Evolutionary conservation across 805 yeast species (phyloP), one percentile per base, ranked within the genome.

Genomic region (Teunomyces kruisii): DNA sequence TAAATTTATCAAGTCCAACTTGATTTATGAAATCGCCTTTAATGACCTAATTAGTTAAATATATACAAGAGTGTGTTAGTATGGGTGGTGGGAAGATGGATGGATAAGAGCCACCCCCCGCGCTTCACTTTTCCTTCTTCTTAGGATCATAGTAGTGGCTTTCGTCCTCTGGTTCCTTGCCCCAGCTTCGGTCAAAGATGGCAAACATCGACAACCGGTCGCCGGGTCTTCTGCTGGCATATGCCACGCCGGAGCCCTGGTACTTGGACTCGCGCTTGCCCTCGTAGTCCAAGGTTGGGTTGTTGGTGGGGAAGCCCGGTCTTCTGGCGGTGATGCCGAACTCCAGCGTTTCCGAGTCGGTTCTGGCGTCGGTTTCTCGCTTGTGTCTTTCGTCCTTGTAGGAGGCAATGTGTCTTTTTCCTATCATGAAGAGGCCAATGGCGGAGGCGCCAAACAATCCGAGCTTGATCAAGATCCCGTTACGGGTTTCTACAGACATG

Each of bases 231-330:
- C 87, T 72, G n/a, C 81, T 68, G 31, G 67, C 61, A 45, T 82
- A 83, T 39, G 87, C 77, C 44, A 68, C 68, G 0, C 88, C 88
- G 0, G 84, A 73, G 4, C 90, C 92, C 53, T 83, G 87, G 56
- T 75, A 86, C 54, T 77, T 81, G 43, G 84, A 79, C 50, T 81
- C 80, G 49, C 90, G 67, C 36, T 64, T 55, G 16, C 64, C 67
- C 1, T 66, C 68, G 12, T 65, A 59, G 37, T 61, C 65, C 9
- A 64, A 58, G 9, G 55, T 54, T 6, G 70, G 68, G 42, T 64
- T 59, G 44, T 60, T 54, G 13, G 47, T 43, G 3, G 84, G 84
- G 43, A 80, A 74, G 1, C 87, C 87, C 1, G 86, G 86, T 50
- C 74, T 74, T 9, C 68, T 61, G 1, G 78, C 45, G 3, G 48